A percentile compares a stretch with the other conserved stretches of the same genome.
phyloP scores from a whole-genome alignment of 2,329 filamentous ascomycete species.

The Cercospora nicotianae region DNA sequence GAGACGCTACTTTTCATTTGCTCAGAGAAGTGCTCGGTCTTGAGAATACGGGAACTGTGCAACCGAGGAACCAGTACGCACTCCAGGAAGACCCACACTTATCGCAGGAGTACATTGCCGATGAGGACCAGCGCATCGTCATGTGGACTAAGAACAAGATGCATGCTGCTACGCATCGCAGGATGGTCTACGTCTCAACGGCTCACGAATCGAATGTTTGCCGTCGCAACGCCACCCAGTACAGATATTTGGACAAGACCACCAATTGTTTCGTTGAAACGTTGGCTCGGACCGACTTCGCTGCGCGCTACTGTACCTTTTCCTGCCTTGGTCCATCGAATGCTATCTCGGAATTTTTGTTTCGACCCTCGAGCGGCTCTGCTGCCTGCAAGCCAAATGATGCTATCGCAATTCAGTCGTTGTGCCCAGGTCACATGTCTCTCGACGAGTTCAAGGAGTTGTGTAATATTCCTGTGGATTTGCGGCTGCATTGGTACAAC shows the following conservation, averaged over 20 bases:
- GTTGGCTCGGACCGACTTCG: neutral
- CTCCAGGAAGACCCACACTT: constrained; percentile 12
- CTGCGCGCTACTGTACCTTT: neutral
- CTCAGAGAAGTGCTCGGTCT: constrained; percentile 20
- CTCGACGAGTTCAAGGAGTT: constrained; percentile 57
- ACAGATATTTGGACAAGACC: constrained; percentile 50
- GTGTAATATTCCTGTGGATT: constrained; percentile 51
- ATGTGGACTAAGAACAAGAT: constrained; percentile 52
- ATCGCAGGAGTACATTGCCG: neutral
- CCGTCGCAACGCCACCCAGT: constrained; percentile 49
- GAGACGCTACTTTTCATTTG: constrained; percentile 42
- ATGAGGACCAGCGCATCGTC: constrained; percentile 32
- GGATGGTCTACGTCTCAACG: constrained; percentile 27
- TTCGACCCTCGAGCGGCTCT: neutral
- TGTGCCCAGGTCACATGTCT: constrained; percentile 49
- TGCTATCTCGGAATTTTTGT: constrained; percentile 6
- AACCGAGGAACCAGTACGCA: neutral
- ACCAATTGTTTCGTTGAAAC: neutral
- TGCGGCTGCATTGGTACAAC: constrained; percentile 49
- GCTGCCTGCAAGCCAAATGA: constrained; percentile 26
- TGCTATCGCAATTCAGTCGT: constrained; percentile 50
- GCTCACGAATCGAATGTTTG: constrained; percentile 47
- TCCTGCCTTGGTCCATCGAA: neutral
- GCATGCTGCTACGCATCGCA: constrained; percentile 52
- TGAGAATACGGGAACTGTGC: neutral